A percentile compares a stretch with the other conserved stretches of the same genome.
These are phyloP conservation scores for Hebeloma cylindrosporum DNA, from an alignment of 768 basidiomycete species.

Conservation along the genomic window DNA sequence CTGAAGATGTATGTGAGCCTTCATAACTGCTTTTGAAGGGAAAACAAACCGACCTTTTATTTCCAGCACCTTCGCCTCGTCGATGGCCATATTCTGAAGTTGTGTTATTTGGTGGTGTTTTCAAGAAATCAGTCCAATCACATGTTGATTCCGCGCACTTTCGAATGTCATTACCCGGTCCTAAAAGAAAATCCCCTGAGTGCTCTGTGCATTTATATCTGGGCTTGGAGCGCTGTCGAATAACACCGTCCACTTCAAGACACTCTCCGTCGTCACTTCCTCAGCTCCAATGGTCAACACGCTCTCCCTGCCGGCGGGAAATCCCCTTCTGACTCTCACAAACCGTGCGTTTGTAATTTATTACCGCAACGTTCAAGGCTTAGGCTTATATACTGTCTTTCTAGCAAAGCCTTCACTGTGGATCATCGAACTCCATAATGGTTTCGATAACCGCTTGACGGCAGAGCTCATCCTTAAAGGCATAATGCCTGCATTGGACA, in stretches of 20 bases:
- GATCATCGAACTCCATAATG: constrained; percentile 82
- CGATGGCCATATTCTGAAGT: constrained; percentile 24
- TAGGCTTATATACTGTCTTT: background rate
- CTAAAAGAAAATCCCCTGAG: no score
- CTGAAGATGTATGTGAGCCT: constrained; percentile 35
- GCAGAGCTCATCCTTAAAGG: constrained; percentile 55
- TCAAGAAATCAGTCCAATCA: no score
- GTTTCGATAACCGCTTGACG: constrained; percentile 70
- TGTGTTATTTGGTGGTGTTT: constrained; percentile 25
- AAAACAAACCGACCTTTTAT: constrained; percentile 44
- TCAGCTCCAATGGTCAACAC: constrained; percentile 43
- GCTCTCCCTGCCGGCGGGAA: constrained; percentile 45
- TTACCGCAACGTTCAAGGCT: background rate
- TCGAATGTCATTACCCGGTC: no score
- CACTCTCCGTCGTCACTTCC: background rate
- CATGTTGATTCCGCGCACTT: no score
- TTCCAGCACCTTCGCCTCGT: constrained; percentile 37
- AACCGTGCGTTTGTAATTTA: constrained; percentile 46
- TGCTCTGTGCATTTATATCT: no score
- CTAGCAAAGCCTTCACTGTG: constrained; percentile 64
- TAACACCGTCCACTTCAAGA: no score
- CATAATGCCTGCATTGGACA: constrained; percentile 68
- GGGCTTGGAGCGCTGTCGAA: no score
- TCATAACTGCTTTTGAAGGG: background rate
- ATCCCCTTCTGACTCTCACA: constrained; percentile 64